phyloP scores from a whole-genome alignment of 768 basidiomycete species.

The Coprinopsis marcescibilis region DNA sequence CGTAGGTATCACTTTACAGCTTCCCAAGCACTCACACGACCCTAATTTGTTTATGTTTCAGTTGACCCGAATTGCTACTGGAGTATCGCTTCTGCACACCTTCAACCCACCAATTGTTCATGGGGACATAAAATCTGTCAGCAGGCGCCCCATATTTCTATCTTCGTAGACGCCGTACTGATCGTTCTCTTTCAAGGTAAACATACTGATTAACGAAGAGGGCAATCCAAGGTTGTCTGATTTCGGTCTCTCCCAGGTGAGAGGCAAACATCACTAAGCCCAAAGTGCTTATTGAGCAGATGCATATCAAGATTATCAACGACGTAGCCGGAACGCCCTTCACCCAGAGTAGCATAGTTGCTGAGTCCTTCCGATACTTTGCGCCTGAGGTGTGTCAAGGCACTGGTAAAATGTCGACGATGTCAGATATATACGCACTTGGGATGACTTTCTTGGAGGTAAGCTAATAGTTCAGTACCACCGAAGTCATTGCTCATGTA shows the following conservation, averaged over 20 bases:
- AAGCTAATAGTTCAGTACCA: neutral
- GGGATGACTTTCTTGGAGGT: slow-evolving; percentile 58
- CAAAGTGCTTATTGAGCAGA: too few species aligned
- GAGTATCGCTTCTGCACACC: slow-evolving; percentile 43
- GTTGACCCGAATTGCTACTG: slow-evolving; percentile 42
- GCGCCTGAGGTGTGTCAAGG: slow-evolving; percentile 52
- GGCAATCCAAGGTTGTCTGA: slow-evolving; percentile 50
- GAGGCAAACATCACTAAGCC: slow-evolving; percentile 2
- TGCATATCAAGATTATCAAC: slow-evolving; percentile 57
- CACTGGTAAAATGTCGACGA: slow-evolving; percentile 39
- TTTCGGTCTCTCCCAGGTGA: slow-evolving; percentile 54
- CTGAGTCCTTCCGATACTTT: slow-evolving; percentile 46
- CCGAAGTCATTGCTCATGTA: neutral
- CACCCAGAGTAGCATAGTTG: slow-evolving; percentile 44
- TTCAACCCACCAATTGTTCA: slow-evolving; percentile 49
- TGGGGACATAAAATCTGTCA: slow-evolving; percentile 48
- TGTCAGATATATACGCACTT: slow-evolving; percentile 49
- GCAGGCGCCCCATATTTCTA: slow-evolving; percentile 13
- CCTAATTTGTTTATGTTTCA: slow-evolving; percentile 18
- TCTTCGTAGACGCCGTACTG: slow-evolving; percentile 2
- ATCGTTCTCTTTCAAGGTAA: slow-evolving; percentile 32
- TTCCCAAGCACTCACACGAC: neutral
- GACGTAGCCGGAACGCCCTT: slow-evolving; percentile 53
- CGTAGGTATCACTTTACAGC: too few species aligned
- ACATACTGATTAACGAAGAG: slow-evolving; percentile 37